These are phyloP conservation scores for Botrytis elliptica DNA, from an alignment of 2,329 filamentous ascomycete species.

Conservation along the genomic window DNA sequence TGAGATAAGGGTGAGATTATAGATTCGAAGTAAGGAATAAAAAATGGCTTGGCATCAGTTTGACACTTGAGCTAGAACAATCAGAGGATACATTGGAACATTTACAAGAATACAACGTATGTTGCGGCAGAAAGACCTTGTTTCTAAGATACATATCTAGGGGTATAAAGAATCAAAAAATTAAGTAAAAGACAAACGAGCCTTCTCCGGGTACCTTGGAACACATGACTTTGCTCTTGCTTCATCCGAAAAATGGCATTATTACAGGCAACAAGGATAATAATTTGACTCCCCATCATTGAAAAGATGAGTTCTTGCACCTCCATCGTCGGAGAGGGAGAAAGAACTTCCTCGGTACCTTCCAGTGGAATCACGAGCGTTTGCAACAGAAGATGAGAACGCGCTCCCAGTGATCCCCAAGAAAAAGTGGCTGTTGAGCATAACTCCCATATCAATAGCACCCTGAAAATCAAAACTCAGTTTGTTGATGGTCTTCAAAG, in stretches of 20 bases:
- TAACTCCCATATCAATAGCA: constrained; percentile 40
- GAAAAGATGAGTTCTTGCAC: constrained; percentile 40
- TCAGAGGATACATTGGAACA: neutral
- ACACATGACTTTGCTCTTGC: neutral
- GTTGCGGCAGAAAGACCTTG: too few species aligned
- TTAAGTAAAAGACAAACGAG: too few species aligned
- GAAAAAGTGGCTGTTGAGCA: constrained; percentile 40
- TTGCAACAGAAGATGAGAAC: constrained; percentile 39
- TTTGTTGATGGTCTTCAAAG: constrained; percentile 32
- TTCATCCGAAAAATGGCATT: neutral
- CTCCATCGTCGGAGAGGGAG: constrained; percentile 34
- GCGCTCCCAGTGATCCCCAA: constrained; percentile 41
- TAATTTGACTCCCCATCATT: constrained; percentile 38
- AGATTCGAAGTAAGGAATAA: neutral
- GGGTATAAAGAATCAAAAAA: neutral
- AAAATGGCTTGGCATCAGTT: too few species aligned
- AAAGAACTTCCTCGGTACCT: constrained; percentile 42
- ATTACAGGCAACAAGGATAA: constrained; percentile 41
- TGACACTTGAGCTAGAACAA: neutral
- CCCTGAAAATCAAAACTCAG: constrained; percentile 42
- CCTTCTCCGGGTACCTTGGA: neutral
- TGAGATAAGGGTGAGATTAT: neutral
- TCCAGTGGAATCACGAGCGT: constrained; percentile 40
- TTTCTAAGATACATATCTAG: neutral
- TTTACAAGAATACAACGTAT: neutral